Evolutionary conservation across 164 flowering plant genomes (phyloP), one percentile per base, ranked within the genome.

Genomic region (Cinnamomum chago): DNA sequence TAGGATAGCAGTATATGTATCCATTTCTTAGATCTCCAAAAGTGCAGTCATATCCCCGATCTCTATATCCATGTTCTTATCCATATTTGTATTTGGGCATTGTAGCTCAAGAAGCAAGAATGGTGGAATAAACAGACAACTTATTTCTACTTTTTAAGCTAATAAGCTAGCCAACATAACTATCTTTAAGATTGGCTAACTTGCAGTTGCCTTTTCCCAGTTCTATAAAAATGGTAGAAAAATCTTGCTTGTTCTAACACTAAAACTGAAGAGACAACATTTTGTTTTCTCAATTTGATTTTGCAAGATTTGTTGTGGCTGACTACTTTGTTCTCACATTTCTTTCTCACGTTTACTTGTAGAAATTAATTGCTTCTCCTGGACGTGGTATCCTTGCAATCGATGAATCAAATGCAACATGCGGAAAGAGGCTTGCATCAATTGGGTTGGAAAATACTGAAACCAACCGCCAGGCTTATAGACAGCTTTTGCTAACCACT

Each of bases 351-450:
- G 69, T 68, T 55, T 55, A 15, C 62, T 58, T 80, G 66, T 72
- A 92, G 97, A 92, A 92, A 90, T 60, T 89, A 12, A 76, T 92
- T 83, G 93, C 97, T 60, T 87, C 97, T 58, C 90, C 93, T 76
- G 94, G 94, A 20, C 92, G 86, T 68, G 97, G 97, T 47, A 92
- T 92, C 80, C 90, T 92, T 78, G 97, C 97, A 17, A 90, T 92
- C 62, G 97, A 92, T 80, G 97, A 92, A 77, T 90, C 97, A 23
- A 90, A 87, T 81, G 93, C 97, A 62, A 92, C 97, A 0, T 89
- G 93, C 76, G 97, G 97, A 47, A 92, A 92, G 83, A 82, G 97
- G 76, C 83, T 92, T 74, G 80, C 88, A 18, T 92, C 94, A 12
- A 89, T 92, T 72, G 93, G 97, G 22, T 83, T 92, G 82, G 97